Percentiles rank a stretch among this genome's conserved stretches.
Conservation (phyloP, 495 filamentous ascomycete genomes). For the Apodospora peruviana region DNA sequence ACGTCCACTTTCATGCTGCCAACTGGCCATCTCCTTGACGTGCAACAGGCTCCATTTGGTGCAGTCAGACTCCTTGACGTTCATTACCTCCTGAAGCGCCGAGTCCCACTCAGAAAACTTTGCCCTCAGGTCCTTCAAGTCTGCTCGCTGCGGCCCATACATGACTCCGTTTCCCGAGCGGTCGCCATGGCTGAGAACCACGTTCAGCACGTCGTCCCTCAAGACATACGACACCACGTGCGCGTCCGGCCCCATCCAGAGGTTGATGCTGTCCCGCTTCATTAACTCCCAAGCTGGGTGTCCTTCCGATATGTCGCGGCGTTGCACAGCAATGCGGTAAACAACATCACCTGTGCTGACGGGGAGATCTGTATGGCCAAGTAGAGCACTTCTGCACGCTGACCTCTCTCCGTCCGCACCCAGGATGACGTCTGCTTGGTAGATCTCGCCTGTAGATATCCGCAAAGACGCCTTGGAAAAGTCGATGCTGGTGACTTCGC, state of each 20-base stretch:
- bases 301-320: background rate
- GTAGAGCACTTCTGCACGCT: slow-evolving; percentile 36
- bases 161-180: background rate
- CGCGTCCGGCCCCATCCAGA: slow-evolving; percentile 7
- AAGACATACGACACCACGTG: slow-evolving; percentile 6
- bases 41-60: slow-evolving; percentile 10
- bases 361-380: slow-evolving; percentile 34
- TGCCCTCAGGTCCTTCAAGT: background rate
- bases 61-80: background rate
- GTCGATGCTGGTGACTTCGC: slow-evolving; percentile 26
- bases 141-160: slow-evolving; percentile 1
- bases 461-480: slow-evolving; percentile 17
- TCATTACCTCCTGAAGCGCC: slow-evolving; percentile 1
- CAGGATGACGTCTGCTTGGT: slow-evolving; percentile 46
- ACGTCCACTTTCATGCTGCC: slow-evolving; percentile 2
- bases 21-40: slow-evolving; percentile 1
- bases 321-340: slow-evolving; percentile 5
- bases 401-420: slow-evolving; percentile 53
- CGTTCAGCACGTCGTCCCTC: slow-evolving; percentile 5
- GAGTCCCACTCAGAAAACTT: slow-evolving; percentile 5
- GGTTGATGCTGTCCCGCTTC: slow-evolving; percentile 1
- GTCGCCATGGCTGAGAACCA: background rate
- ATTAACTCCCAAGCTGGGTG: slow-evolving; percentile 7
- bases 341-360: slow-evolving; percentile 4
- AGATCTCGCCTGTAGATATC: slow-evolving; percentile 19